phyloP scores from a whole-genome alignment of 2,329 filamentous ascomycete genomes.

The Cadophora malorum region DNA sequence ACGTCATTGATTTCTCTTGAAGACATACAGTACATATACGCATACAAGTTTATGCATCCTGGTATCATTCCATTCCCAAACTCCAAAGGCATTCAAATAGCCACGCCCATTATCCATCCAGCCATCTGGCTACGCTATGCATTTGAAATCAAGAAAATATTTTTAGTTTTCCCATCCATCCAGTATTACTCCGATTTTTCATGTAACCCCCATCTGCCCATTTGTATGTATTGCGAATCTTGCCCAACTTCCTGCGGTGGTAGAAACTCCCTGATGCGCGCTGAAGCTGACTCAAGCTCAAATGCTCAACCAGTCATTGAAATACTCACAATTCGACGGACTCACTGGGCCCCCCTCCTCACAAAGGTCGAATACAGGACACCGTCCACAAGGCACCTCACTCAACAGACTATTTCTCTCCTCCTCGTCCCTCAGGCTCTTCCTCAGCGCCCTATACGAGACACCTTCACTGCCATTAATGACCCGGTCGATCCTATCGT shows the following conservation, averaged over 20 bases:
- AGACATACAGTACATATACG: conserved; percentile 7
- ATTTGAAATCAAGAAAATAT: conserved; percentile 30
- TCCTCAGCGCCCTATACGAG: conserved; percentile 46
- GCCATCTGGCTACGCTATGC: conserved; percentile 42
- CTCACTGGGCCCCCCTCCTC: conserved; percentile 90
- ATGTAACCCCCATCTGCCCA: not conserved
- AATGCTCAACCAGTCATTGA: conserved; percentile 75
- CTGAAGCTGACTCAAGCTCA: conserved; percentile 17
- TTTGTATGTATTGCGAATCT: not conserved
- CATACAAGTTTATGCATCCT: conserved; percentile 29
- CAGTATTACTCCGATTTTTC: conserved; percentile 9
- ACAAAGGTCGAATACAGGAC: conserved; percentile 92
- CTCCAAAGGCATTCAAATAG: conserved; percentile 35
- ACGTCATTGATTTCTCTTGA: not conserved
- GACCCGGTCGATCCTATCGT: conserved; percentile 79
- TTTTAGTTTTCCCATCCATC: conserved; percentile 10
- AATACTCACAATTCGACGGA: conserved; percentile 90
- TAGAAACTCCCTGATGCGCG: not conserved
- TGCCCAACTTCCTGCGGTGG: no score
- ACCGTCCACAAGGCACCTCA: conserved; percentile 88
- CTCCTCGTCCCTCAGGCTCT: conserved; percentile 47
- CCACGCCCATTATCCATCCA: conserved; percentile 32
- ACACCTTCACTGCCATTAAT: conserved; percentile 41
- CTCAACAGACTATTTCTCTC: conserved; percentile 62
- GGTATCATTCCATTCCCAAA: conserved; percentile 42